Percentiles rank a stretch among this genome's conserved stretches.
These are phyloP conservation scores for Talaromyces sp. DNA, from an alignment of 2,329 filamentous ascomycete genomes.

Conservation along the genomic window DNA sequence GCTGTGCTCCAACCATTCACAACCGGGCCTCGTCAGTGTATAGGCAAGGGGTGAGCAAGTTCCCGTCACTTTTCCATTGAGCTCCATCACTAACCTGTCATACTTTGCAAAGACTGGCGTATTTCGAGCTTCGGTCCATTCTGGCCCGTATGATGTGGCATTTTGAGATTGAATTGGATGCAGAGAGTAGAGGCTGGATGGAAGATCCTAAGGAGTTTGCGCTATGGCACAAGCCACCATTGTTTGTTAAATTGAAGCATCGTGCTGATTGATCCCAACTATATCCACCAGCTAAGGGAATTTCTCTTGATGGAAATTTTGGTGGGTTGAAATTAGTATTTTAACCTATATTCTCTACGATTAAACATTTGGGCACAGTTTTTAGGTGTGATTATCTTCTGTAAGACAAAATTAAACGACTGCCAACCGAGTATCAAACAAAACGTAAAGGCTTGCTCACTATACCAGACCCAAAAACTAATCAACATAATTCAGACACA, in stretches of 20 bases:
- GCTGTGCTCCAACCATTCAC: conserved; percentile 51
- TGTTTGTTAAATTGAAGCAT: conserved; percentile 5
- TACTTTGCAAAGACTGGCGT: conserved; percentile 39
- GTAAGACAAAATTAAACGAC: neutral
- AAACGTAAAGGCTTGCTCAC: neutral
- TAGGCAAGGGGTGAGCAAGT: conserved; percentile 48
- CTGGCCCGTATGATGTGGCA: conserved; percentile 2
- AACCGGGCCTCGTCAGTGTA: conserved; percentile 50
- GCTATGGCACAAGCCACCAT: conserved; percentile 10
- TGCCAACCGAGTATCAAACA: neutral
- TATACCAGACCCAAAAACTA: neutral
- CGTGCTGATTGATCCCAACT: neutral
- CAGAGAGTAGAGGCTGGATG: conserved; percentile 4
- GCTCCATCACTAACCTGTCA: neutral
- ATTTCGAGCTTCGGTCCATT: conserved; percentile 41
- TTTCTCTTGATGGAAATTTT: neutral
- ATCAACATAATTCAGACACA: neutral
- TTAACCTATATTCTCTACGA: neutral
- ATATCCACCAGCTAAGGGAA: neutral
- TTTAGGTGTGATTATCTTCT: neutral
- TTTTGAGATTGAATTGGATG: conserved; percentile 6
- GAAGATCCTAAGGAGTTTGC: conserved; percentile 4
- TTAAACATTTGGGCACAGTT: neutral
- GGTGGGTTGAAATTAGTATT: neutral
- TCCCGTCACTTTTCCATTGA: neutral